Conservation (phyloP, 179 eudicot species). For the Sideroxylon spinosum region DNA sequence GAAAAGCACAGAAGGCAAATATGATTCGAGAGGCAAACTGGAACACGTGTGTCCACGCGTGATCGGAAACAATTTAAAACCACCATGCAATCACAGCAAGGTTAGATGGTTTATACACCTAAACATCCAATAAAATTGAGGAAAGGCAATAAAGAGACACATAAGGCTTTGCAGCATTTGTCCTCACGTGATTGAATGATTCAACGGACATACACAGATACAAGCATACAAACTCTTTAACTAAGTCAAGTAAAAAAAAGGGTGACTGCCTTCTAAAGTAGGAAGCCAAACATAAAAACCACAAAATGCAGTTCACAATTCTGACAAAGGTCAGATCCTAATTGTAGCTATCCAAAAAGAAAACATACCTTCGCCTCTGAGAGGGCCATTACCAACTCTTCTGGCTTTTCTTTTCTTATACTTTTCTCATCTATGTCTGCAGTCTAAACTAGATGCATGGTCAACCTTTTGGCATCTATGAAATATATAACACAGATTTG, state of each 20-base stretch:
- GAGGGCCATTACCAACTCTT: slow-evolving; percentile 27
- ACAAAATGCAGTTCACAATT: not conserved
- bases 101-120: not conserved
- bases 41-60: not conserved
- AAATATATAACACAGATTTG: not conserved
- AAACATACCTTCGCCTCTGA: slow-evolving; percentile 31
- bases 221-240: not conserved
- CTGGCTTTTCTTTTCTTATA: slow-evolving; percentile 28
- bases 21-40: not conserved
- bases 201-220: not conserved
- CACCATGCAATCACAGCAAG: not conserved
- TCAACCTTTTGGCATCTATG: not conserved
- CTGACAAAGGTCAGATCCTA: not conserved
- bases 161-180: not conserved
- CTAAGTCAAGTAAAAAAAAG: not conserved
- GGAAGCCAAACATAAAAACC: not conserved
- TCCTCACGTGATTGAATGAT: not conserved
- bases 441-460: slow-evolving; percentile 17
- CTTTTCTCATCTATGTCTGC: slow-evolving; percentile 32
- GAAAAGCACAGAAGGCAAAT: not conserved
- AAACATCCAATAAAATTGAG: not conserved
- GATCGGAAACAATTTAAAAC: not conserved
- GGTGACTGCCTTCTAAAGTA: not conserved
- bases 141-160: not conserved
- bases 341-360: not conserved